Percentiles rank a stretch among this genome's conserved stretches.
Conservation (phyloP, 768 basidiomycete genomes). For the Pleurotus tuber-regium region DNA sequence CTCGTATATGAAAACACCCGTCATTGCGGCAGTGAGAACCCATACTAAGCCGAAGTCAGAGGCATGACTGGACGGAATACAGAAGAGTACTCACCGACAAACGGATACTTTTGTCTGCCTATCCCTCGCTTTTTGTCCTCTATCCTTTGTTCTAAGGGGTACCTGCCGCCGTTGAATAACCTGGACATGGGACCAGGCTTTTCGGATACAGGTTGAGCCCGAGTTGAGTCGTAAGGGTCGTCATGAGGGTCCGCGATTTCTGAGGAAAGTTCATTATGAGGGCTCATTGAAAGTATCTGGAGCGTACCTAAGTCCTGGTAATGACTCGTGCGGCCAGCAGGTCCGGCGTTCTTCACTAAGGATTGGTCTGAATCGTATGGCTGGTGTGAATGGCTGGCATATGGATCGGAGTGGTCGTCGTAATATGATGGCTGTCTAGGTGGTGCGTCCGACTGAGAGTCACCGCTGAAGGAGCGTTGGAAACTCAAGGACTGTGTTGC, state of each 20-base stretch:
- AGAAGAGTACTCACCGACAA: constrained; percentile 53
- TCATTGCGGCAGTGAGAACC: constrained; percentile 62
- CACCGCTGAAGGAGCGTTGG: background rate
- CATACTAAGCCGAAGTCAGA: constrained; percentile 47
- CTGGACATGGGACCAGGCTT: constrained; percentile 38
- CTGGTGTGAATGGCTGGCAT: constrained; percentile 21
- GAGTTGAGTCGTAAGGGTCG: constrained; percentile 18
- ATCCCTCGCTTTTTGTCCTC: constrained; percentile 86
- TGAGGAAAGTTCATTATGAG: constrained; percentile 21
- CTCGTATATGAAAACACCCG: constrained; percentile 80
- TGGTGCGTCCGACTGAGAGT: background rate
- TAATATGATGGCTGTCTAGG: constrained; percentile 7
- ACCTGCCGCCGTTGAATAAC: constrained; percentile 46
- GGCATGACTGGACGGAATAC: background rate
- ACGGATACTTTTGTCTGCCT: constrained; percentile 77
- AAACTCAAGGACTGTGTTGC: background rate
- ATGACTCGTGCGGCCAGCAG: constrained; percentile 31
- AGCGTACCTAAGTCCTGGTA: constrained; percentile 60
- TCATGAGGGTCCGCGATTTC: constrained; percentile 64
- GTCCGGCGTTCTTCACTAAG: constrained; percentile 47
- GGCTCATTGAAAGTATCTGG: background rate
- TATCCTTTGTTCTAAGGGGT: constrained; percentile 77
- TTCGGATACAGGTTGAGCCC: constrained; percentile 28
- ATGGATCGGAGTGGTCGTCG: constrained; percentile 18
- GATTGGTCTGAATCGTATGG: constrained; percentile 21